Base-by-base conservation (phyloP, 164 flowering plant genomes). In the Cinnamomum micranthum region DNA sequence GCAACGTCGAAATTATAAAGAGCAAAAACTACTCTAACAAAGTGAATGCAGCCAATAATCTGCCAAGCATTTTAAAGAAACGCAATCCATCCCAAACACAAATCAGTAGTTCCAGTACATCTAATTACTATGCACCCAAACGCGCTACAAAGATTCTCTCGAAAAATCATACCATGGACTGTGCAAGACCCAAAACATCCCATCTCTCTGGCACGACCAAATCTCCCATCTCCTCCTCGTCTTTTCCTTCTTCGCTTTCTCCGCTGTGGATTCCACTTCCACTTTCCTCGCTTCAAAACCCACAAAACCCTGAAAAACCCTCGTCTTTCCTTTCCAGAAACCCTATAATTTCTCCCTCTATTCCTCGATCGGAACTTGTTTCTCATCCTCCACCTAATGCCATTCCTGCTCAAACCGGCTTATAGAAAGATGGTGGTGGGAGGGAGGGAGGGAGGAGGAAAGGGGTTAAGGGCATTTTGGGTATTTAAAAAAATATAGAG, bases 131-230 rank as follows among this genome's bases (percentile, higher is more conserved):
- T 27, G 2, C 2, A 27, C 28, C 2, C 28, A 27, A 27, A 27
- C 2, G 28, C 28, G 2, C 28, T 27, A 27, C 28, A 27, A 27
- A 27, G 28, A 27, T 27, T 27, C 28, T 2, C 28, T 27, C 28
- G 50, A 27, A 59, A 31, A 50, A 25, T 28, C 31, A 24, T 83
- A 94, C 97, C 97, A 94, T 94, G 73, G 98, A 97, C 81, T 94
- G 98, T 50, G 97, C 98, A 69, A 94, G 95, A 66, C 98, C 98
- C 79, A 94, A 75, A 15, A 92, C 93, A 78, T 92, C 93, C 98
- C 94, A 94, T 80, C 85, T 86, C 69, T 91, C 92, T 6, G 91
- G 93, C 64, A 71, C 60, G 0, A 28, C 31, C 0, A 4, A 28
- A 28, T 28, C 59, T 67, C 78, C 25, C 31, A 28, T 76, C 22